Evolutionary conservation across 2,329 filamentous ascomycete genomes (phyloP).

Genomic region (Domatiomyces catenatus): DNA sequence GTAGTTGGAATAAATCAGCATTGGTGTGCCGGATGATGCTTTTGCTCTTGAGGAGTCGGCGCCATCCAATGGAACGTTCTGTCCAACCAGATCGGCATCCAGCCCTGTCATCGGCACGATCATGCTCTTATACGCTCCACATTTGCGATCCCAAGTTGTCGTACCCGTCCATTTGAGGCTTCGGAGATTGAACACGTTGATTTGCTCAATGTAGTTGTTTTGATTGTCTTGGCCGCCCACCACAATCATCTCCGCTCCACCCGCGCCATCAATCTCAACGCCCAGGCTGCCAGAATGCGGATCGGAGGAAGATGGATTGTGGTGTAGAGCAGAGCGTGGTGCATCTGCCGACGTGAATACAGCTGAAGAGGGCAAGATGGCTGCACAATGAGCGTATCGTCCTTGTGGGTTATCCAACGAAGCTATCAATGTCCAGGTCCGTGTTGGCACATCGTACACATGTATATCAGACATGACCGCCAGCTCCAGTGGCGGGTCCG

Average conservation of each 20-base stretch:
- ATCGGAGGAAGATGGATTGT: conserved; percentile 69
- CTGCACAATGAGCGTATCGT: conserved; percentile 90
- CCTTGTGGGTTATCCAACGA: conserved; percentile 76
- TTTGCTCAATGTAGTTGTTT: conserved; percentile 99
- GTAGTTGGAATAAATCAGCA: conserved; percentile 98
- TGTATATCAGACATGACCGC: conserved; percentile 97
- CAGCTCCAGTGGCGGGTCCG: conserved; percentile 64
- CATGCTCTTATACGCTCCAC: conserved; percentile 90
- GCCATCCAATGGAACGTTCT: conserved; percentile 11
- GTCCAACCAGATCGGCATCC: conserved; percentile 17
- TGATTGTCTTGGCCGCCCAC: conserved; percentile 90
- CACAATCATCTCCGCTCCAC: conserved; percentile 92
- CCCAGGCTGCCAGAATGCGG: conserved; percentile 80
- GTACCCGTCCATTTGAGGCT: conserved; percentile 93
- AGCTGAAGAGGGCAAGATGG: conserved; percentile 75
- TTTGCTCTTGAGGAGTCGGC: conserved; percentile 4
- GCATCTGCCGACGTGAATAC: conserved; percentile 73
- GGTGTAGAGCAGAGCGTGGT: conserved; percentile 70
- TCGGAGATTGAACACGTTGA: conserved; percentile 91
- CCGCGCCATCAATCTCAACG: conserved; percentile 74
- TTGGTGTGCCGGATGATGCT: conserved; percentile 39
- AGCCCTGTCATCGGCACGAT: conserved; percentile 57
- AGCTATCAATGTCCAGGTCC: conserved; percentile 65
- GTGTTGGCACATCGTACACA: conserved; percentile 73
- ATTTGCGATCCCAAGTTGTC: conserved; percentile 72